phyloP scores from a whole-genome alignment of 2,329 filamentous ascomycete species.

The Magnaporthiopsis incrustans region DNA sequence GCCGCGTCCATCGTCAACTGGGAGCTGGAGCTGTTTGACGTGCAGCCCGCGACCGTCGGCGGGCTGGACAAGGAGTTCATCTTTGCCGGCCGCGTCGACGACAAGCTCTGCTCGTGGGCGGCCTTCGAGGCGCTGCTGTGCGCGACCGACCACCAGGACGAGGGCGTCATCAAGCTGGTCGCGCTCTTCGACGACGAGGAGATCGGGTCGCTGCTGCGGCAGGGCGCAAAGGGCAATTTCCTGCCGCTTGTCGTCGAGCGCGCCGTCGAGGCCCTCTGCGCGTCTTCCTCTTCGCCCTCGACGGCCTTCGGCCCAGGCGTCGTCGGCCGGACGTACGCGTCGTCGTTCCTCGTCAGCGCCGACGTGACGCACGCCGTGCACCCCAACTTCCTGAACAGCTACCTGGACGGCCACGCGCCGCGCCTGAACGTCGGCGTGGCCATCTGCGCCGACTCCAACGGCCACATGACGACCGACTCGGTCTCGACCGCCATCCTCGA shows the following conservation, averaged over 20 bases:
- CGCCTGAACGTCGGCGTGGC: constrained; percentile 81
- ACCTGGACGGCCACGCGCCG: constrained; percentile 79
- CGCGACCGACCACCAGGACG: constrained; percentile 46
- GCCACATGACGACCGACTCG: constrained; percentile 92
- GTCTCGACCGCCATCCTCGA: constrained; percentile 75
- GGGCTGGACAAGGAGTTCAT: constrained; percentile 91
- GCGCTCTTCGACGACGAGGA: constrained; percentile 98
- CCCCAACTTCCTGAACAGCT: constrained; percentile 81
- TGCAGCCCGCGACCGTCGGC: constrained; percentile 73
- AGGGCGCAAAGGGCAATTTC: constrained; percentile 87
- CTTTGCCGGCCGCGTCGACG: constrained; percentile 89
- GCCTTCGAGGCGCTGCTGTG: constrained; percentile 77
- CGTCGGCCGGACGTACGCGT: constrained; percentile 76
- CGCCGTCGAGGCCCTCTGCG: constrained; percentile 59
- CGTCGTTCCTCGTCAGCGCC: constrained; percentile 84
- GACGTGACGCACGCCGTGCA: constrained; percentile 93
- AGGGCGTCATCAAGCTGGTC: constrained; percentile 76
- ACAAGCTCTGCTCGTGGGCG: constrained; percentile 94
- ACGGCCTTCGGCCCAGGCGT: constrained; percentile 47
- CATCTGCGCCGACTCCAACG: constrained; percentile 76
- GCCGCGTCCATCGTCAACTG: constrained; percentile 79
- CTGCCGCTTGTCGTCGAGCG: constrained; percentile 74
- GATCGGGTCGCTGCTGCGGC: constrained; percentile 82
- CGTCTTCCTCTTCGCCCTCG: constrained; percentile 28
- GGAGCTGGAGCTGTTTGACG: constrained; percentile 94